Evolutionary conservation across 192 early-diverging fungal genomes (phyloP).

Genomic region (Coemansia sp.): DNA sequence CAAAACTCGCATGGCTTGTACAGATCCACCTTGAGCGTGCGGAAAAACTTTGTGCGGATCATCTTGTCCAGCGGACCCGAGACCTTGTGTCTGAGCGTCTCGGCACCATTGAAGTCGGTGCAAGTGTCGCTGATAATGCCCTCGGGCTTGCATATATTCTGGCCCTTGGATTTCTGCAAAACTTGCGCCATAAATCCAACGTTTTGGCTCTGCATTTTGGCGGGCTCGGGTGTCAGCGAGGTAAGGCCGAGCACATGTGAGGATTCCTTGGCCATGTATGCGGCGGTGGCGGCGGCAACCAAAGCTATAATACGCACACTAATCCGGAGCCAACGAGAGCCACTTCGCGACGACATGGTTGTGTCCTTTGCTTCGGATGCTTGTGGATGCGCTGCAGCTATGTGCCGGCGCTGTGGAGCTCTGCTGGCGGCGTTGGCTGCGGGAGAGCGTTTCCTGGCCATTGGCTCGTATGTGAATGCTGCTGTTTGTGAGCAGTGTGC

Average conservation of each 20-base stretch:
- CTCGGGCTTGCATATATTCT: slow-evolving; percentile 60
- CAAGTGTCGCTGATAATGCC: slow-evolving; percentile 49
- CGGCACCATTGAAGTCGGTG: slow-evolving; percentile 73
- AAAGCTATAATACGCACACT: slow-evolving; percentile 33
- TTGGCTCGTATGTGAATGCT: slow-evolving; percentile 1
- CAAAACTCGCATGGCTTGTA: slow-evolving; percentile 90
- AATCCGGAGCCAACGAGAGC: slow-evolving; percentile 33
- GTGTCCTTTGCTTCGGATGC: not conserved
- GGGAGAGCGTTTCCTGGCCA: slow-evolving; percentile 36
- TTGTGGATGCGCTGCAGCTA: not conserved
- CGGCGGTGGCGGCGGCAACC: slow-evolving; percentile 34
- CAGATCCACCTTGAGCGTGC: slow-evolving; percentile 88
- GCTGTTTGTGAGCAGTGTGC: not conserved
- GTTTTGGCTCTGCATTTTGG: slow-evolving; percentile 40
- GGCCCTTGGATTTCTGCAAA: slow-evolving; percentile 53
- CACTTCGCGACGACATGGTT: not conserved
- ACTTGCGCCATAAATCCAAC: slow-evolving; percentile 57
- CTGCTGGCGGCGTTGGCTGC: slow-evolving; percentile 4
- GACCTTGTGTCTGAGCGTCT: slow-evolving; percentile 73
- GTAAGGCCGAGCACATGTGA: slow-evolving; percentile 37
- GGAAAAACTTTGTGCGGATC: slow-evolving; percentile 84
- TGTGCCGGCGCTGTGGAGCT: not conserved
- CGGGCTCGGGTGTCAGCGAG: slow-evolving; percentile 2
- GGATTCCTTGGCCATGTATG: slow-evolving; percentile 49
- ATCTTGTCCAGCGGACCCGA: slow-evolving; percentile 68